These are phyloP conservation scores for Endocarpon pusillum DNA, from an alignment of 495 filamentous ascomycete species.

Conservation along the genomic window DNA sequence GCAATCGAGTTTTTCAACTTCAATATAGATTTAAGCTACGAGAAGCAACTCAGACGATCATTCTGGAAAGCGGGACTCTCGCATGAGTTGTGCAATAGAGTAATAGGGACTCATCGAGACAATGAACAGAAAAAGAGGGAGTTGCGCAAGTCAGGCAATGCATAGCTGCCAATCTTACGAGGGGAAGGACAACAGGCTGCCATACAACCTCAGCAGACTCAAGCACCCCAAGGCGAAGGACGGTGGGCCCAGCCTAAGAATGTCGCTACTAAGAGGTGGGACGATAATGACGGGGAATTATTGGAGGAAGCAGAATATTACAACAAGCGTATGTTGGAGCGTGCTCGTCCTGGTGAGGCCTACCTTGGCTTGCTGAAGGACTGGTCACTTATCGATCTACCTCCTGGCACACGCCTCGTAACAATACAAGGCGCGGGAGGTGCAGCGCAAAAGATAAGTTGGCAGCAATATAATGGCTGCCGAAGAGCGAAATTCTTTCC, in stretches of 20 bases:
- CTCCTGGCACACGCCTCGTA: background rate
- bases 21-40: background rate
- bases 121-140: background rate
- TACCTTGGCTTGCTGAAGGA: background rate
- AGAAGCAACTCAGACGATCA: background rate
- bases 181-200: too few species aligned
- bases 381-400: background rate
- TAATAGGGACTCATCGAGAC: background rate
- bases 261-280: too few species aligned
- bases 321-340: background rate
- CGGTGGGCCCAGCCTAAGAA: background rate
- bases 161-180: too few species aligned
- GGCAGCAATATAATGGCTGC: too few species aligned
- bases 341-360: background rate
- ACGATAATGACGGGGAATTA: background rate
- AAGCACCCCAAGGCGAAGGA: background rate
- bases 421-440: background rate
- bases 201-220: background rate
- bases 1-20: background rate
- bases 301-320: background rate
- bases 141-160: background rate
- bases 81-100: background rate
- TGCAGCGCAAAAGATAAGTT: too few species aligned
- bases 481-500: too few species aligned
- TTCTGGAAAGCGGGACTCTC: background rate